Conservation (phyloP, 768 basidiomycete genomes). For the Kwoniella shandongensis region DNA sequence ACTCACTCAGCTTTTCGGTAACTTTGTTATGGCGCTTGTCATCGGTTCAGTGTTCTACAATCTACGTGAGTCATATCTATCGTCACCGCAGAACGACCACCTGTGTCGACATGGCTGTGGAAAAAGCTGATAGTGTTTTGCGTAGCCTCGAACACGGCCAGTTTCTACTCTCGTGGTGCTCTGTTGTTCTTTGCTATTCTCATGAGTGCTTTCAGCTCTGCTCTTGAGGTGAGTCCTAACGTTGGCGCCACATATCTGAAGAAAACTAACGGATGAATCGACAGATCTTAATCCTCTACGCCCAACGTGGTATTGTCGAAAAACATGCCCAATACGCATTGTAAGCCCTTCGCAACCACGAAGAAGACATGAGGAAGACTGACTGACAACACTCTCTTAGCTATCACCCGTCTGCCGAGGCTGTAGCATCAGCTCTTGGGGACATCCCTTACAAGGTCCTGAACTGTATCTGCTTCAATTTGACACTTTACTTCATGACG, state of each 20-base stretch:
- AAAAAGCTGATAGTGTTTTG: too few relatives aligned
- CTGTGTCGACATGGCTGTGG: too few relatives aligned
- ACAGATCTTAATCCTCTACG: slow-evolving; percentile 54
- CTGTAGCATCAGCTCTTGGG: slow-evolving; percentile 49
- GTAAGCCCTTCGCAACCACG: slow-evolving; percentile 14
- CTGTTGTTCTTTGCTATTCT: slow-evolving; percentile 59
- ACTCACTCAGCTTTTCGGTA: slow-evolving; percentile 48
- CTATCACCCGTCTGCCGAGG: slow-evolving; percentile 60
- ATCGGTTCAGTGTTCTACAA: slow-evolving; percentile 52
- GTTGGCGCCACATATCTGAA: neutral
- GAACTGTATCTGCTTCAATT: slow-evolving; percentile 50
- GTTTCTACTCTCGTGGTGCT: slow-evolving; percentile 44
- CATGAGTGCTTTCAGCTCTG: slow-evolving; percentile 59
- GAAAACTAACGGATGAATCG: too few relatives aligned
- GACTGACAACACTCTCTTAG: neutral
- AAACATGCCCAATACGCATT: slow-evolving; percentile 59
- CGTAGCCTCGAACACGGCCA: slow-evolving; percentile 33
- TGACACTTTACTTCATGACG: slow-evolving; percentile 58
- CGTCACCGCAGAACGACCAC: too few relatives aligned
- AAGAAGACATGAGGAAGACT: too few relatives aligned
- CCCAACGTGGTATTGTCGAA: slow-evolving; percentile 56
- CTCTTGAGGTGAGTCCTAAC: slow-evolving; percentile 37
- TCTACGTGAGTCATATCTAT: slow-evolving; percentile 35
- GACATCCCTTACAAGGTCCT: slow-evolving; percentile 51
- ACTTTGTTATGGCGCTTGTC: slow-evolving; percentile 46